These are phyloP conservation scores for Exserohilum rostratum DNA, from an alignment of 2,329 filamentous ascomycete genomes.

Conservation along the genomic window DNA sequence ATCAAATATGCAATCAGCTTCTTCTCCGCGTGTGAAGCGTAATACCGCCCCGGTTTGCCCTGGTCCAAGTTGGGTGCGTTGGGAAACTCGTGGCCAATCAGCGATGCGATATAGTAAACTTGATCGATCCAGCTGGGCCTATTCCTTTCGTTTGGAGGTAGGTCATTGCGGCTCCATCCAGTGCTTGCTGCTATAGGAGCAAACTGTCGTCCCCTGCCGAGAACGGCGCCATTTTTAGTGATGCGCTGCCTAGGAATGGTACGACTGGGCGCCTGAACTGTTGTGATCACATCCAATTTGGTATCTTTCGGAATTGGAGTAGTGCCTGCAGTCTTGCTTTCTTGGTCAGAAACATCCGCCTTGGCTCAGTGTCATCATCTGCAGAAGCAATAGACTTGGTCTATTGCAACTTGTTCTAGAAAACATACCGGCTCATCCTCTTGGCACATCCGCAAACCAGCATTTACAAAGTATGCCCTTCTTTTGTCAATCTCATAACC, in stretches of 20 bases:
- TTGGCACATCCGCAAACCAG: not conserved
- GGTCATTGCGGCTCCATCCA: not conserved
- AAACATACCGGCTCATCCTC: not conserved
- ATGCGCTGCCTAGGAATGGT: not conserved
- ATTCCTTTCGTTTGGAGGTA: not conserved
- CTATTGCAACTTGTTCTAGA: not conserved
- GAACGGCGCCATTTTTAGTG: not conserved
- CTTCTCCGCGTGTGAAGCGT: not conserved
- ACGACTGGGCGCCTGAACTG: not conserved
- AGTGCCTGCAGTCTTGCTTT: not conserved
- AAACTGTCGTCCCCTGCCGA: not conserved
- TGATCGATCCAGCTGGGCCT: not conserved
- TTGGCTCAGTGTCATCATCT: not conserved
- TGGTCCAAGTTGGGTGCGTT: not conserved
- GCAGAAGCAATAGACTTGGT: not conserved
- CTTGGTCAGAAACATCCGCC: not conserved
- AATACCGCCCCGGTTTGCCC: not conserved
- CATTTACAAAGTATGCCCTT: not conserved
- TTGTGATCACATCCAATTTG: not conserved
- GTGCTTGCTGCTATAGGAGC: not conserved
- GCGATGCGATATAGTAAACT: not conserved
- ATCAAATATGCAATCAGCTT: conserved; percentile 47
- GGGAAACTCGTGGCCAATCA: not conserved
- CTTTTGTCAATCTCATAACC: not conserved
- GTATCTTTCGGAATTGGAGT: not conserved